These are phyloP conservation scores for Oryza officinalis DNA, from an alignment of 176 grass and related monocot genomes.

Conservation along the genomic window DNA sequence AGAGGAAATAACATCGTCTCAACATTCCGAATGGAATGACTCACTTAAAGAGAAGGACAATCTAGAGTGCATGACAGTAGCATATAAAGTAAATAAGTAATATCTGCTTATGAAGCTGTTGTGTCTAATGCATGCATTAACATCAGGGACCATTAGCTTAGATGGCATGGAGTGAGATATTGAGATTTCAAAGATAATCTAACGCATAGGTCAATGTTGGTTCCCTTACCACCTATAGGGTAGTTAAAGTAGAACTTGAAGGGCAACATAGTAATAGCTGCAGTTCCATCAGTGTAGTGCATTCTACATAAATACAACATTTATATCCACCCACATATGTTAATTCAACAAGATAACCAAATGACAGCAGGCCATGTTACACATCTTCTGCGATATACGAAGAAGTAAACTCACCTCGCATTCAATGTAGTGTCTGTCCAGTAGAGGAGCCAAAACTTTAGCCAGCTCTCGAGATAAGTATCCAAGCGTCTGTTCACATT, in stretches of 20 bases:
- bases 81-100: background rate
- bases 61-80: background rate
- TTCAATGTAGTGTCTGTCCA: slow-evolving; percentile 61
- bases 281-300: background rate
- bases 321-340: background rate
- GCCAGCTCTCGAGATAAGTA: slow-evolving; percentile 84
- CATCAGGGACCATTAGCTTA: background rate
- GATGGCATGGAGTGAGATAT: background rate
- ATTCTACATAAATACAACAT: background rate
- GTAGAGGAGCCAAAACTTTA: slow-evolving; percentile 77
- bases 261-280: background rate
- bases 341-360: slow-evolving; percentile 14
- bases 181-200: slow-evolving; percentile 1
- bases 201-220: background rate
- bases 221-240: background rate
- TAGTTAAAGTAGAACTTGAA: background rate
- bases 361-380: background rate
- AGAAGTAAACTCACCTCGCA: slow-evolving; percentile 60
- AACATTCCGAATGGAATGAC: background rate
- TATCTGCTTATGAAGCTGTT: slow-evolving; percentile 22
- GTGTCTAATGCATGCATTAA: background rate
- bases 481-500: slow-evolving; percentile 54
- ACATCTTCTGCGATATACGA: background rate
- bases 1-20: background rate
- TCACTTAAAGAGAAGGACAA: slow-evolving; percentile 1